These are phyloP conservation scores for Scheffersomyces lignicola DNA, from an alignment of 1,139 yeast species.

Conservation along the genomic window DNA sequence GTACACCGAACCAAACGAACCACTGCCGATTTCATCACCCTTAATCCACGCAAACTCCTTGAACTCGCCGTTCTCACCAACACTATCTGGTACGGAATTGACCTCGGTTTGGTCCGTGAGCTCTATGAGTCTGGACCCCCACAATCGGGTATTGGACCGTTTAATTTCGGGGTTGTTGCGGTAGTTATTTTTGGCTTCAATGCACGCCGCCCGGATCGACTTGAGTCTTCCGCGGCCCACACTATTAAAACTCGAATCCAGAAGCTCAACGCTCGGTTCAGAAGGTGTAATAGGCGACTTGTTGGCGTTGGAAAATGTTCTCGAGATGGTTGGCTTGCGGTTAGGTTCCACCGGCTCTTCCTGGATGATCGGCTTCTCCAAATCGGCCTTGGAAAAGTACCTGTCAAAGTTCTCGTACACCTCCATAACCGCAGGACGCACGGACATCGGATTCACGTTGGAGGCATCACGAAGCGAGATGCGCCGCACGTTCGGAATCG, in stretches of 20 bases:
- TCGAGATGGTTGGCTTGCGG: slow-evolving; percentile 40
- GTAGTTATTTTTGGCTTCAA: slow-evolving; percentile 57
- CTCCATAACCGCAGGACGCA: slow-evolving; percentile 94
- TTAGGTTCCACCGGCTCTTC: slow-evolving; percentile 31
- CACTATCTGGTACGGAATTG: background rate
- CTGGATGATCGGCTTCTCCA: slow-evolving; percentile 89
- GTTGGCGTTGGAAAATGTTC: slow-evolving; percentile 51
- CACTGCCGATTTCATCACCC: slow-evolving; percentile 95
- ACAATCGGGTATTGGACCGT: slow-evolving; percentile 87
- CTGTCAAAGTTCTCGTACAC: slow-evolving; percentile 87
- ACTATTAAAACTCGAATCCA: slow-evolving; percentile 28
- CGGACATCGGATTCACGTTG: slow-evolving; percentile 28
- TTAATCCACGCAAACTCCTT: slow-evolving; percentile 96
- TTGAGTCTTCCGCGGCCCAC: slow-evolving; percentile 55
- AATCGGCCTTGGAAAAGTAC: slow-evolving; percentile 89
- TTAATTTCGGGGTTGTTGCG: slow-evolving; percentile 21
- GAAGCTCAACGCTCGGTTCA: slow-evolving; percentile 35
- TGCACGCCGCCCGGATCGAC: slow-evolving; percentile 88
- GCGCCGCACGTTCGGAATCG: background rate
- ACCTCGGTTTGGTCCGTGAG: slow-evolving; percentile 46
- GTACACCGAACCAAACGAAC: slow-evolving; percentile 95
- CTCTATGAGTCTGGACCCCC: slow-evolving; percentile 95
- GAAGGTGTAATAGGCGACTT: slow-evolving; percentile 36
- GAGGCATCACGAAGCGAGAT: slow-evolving; percentile 2
- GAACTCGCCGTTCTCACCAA: slow-evolving; percentile 56